Evolutionary conservation across 208 protist species (phyloP).

Genomic region (Wallacemonas sp.): DNA sequence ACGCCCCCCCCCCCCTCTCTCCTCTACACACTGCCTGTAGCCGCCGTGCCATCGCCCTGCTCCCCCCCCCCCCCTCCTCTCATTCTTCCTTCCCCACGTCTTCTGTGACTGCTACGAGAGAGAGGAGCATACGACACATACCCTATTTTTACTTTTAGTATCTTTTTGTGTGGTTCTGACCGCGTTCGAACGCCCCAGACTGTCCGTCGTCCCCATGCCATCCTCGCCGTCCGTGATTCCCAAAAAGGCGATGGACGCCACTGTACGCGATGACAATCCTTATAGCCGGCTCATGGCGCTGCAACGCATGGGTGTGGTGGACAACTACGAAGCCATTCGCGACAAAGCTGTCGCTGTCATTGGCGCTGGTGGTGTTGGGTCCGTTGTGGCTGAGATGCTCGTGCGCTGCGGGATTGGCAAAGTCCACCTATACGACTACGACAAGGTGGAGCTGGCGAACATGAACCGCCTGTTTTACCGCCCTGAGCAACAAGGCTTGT

Average conservation of each 20-base stretch:
- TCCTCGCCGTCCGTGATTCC: background rate
- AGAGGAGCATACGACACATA: no score
- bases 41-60: no score
- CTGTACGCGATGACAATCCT: conserved; percentile 94
- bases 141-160: no score
- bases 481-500: conserved; percentile 94
- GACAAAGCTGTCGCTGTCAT: conserved; percentile 92
- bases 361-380: conserved; percentile 95
- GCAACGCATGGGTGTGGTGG: conserved; percentile 97
- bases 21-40: no score
- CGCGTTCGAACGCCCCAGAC: no score
- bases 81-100: no score
- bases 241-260: conserved; percentile 69
- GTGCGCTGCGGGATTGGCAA: conserved; percentile 97
- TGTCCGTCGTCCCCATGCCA: background rate
- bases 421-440: conserved; percentile 98
- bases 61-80: no score
- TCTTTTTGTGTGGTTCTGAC: no score
- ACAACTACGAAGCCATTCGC: conserved; percentile 96
- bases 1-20: no score
- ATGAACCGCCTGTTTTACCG: conserved; percentile 98
- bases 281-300: conserved; percentile 97
- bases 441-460: conserved; percentile 98
- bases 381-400: conserved; percentile 98
- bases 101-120: no score